These are phyloP conservation scores for Ploettnerulaceae sp. DNA, from an alignment of 2,329 filamentous ascomycete genomes.

Conservation along the genomic window DNA sequence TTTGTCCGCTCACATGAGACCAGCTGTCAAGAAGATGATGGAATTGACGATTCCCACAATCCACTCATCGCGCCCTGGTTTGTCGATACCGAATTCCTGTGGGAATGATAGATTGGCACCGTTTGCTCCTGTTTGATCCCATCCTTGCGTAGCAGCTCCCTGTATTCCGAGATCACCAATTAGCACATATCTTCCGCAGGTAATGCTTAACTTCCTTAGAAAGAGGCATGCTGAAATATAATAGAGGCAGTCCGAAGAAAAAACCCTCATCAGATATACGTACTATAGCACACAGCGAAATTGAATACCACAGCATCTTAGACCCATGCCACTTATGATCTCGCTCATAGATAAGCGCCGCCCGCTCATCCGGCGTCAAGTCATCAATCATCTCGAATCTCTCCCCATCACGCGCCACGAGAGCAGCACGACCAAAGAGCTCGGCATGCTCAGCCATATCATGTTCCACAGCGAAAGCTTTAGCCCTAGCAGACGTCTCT, in stretches of 20 bases:
- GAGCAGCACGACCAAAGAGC: constrained; percentile 57
- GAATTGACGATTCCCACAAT: constrained; percentile 56
- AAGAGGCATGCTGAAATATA: too few relatives aligned
- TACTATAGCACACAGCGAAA: constrained; percentile 56
- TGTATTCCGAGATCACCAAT: not conserved
- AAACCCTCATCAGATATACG: not conserved
- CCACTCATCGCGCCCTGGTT: constrained; percentile 36
- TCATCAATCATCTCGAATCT: constrained; percentile 18
- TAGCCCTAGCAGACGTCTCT: constrained; percentile 40
- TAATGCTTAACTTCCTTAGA: too few relatives aligned
- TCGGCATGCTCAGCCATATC: constrained; percentile 52
- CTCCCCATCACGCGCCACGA: constrained; percentile 37
- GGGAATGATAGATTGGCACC: constrained; percentile 40
- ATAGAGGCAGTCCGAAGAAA: too few relatives aligned
- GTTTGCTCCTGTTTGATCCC: constrained; percentile 38
- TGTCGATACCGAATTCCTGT: constrained; percentile 35
- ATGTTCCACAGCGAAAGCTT: constrained; percentile 54
- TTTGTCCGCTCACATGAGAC: constrained; percentile 39
- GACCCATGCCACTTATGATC: constrained; percentile 64
- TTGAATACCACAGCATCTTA: constrained; percentile 58
- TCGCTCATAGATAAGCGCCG: constrained; percentile 46
- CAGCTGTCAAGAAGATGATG: constrained; percentile 46
- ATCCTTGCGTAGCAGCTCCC: constrained; percentile 56
- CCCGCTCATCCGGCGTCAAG: constrained; percentile 31
- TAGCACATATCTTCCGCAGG: not conserved